Base-by-base conservation (phyloP, 371 early-diverging fungal genomes). In the Lichtheimia ramosa region DNA sequence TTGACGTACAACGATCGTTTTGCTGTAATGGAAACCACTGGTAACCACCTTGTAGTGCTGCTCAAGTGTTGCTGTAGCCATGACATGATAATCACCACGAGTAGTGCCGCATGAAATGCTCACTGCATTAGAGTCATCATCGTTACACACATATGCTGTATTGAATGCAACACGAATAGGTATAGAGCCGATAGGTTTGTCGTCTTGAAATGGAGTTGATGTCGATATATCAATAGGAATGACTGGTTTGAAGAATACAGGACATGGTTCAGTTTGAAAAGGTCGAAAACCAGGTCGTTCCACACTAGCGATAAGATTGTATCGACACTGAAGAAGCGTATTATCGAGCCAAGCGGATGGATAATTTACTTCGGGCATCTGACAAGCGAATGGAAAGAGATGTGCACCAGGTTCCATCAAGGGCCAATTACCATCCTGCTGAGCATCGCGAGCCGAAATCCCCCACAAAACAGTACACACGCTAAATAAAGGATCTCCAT, bases 341-440 rank as follows among this genome's bases (percentile, higher is more conserved):
- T 71, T 63, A 27, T 64, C 48, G 21, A 71, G 66, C 2, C 65
- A 56, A 3, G 78, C 69, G 1, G 70, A 68, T 4, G 60, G 60
- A 50, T 77, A 77, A 39, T 77, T 77, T 39, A 77, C 66, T 42
- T 72, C 49, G 10, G 78, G 78, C 14, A 77, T 63, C 51, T 74
- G 69, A 40, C 66, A 66, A 41, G 68, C 59, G 28, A 77, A 77
- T 13, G 69, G 75, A 53, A 77, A 77, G 7, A 48, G 27, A 43
- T 74, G 69, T 4, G 62, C 48, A 0, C 78, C 78, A 2, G 73
- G 50, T 40, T 73, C 74, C 14, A 77, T 46, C 4, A 69, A 18
- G 10, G 63, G 75, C 73, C 77, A 73, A 5, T 25, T 65, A 21
- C 21, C 46, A 8, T 2, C 6, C 2, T 34, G 10, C 34, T 34